A percentile compares a stretch with the other conserved stretches of the same genome.
Evolutionary conservation across 305 asterid species (phyloP).

Genomic region (Striga hermonthica): DNA sequence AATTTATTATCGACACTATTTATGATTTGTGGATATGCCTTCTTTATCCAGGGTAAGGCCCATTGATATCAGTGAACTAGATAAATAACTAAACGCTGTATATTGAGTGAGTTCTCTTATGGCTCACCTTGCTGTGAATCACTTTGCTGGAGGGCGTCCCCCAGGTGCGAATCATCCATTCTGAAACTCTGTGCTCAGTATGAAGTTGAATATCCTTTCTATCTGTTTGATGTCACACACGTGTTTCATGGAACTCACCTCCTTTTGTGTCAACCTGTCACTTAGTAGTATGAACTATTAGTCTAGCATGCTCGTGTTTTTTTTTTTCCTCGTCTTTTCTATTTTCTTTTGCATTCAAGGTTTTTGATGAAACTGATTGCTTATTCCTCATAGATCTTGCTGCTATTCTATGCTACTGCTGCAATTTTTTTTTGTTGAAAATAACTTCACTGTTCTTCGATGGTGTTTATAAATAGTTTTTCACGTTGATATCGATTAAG

Average conservation of each 20-base stretch:
- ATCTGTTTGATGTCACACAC: neutral
- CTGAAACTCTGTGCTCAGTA: conserved; percentile 1
- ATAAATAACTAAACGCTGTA: conserved; percentile 24
- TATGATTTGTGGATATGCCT: conserved; percentile 3
- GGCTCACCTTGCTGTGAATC: conserved; percentile 55
- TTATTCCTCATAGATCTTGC: neutral
- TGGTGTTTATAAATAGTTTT: conserved; percentile 3
- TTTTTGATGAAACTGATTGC: conserved; percentile 19
- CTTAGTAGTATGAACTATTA: conserved; percentile 6
- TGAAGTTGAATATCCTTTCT: conserved; percentile 13
- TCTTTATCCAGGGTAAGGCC: conserved; percentile 21
- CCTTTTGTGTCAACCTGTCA: conserved; percentile 21
- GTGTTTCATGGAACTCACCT: conserved; percentile 1
- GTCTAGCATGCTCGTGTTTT: neutral
- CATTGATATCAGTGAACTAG: conserved; percentile 28
- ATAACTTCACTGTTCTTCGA: conserved; percentile 16
- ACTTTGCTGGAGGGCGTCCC: conserved; percentile 48
- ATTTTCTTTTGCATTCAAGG: neutral
- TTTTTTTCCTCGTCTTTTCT: neutral
- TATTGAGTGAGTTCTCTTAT: conserved; percentile 42
- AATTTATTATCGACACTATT: conserved; percentile 2
- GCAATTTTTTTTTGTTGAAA: conserved; percentile 2
- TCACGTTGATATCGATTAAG: conserved; percentile 10
- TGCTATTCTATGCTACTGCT: neutral
- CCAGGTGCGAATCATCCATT: conserved; percentile 49